phyloP scores from a whole-genome alignment of 805 yeast genomes.

The Spathaspora girioi region DNA sequence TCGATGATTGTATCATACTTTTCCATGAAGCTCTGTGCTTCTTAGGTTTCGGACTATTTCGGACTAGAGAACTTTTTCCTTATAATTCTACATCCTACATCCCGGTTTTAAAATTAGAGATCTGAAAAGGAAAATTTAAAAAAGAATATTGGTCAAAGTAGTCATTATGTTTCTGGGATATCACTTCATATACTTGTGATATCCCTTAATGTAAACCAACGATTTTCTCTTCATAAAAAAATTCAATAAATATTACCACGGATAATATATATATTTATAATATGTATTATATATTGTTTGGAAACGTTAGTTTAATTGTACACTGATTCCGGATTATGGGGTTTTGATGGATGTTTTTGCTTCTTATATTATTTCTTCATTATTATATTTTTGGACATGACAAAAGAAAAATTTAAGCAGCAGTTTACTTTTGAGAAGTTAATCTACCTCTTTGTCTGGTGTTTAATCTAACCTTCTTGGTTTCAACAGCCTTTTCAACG shows the following conservation, averaged over 20 bases:
- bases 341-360: neutral
- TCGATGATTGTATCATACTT: too few relatives aligned
- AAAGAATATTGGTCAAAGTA: too few relatives aligned
- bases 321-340: neutral
- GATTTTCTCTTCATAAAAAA: neutral
- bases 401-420: constrained; percentile 27
- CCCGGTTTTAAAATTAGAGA: too few relatives aligned
- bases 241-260: constrained; percentile 1
- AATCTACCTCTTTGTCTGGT: constrained; percentile 92
- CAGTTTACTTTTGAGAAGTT: constrained; percentile 81
- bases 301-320: neutral
- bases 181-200: neutral
- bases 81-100: too few relatives aligned
- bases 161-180: too few relatives aligned
- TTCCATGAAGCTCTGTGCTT: too few relatives aligned
- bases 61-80: too few relatives aligned
- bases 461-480: constrained; percentile 64
- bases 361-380: constrained; percentile 1
- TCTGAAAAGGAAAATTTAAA: too few relatives aligned
- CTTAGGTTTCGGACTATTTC: too few relatives aligned
- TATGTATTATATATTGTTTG: constrained; percentile 3
- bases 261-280: constrained; percentile 4
- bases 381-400: constrained; percentile 2
- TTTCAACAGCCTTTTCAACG: constrained; percentile 87
- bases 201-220: neutral